Base-by-base conservation (phyloP, 208 protist genomes). In the Angomonas deanei region DNA sequence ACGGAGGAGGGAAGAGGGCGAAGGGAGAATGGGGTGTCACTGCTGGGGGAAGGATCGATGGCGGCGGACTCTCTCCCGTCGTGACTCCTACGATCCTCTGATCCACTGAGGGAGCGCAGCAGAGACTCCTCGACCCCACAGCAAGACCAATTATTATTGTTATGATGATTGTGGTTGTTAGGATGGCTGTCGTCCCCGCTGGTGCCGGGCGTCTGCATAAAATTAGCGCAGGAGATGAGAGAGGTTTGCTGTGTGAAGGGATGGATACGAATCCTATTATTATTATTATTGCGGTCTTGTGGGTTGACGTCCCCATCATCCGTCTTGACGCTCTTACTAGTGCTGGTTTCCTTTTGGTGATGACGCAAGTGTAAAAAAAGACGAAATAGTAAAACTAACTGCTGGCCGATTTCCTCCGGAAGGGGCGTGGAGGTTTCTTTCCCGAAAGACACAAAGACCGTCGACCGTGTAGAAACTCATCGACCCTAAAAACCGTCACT, bases 331-430 rank as follows among this genome's bases (percentile, higher is more conserved):
- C n/a, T n/a, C n/a, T n/a, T n/a, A n/a, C n/a, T n/a, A n/a, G n/a
- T n/a, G n/a, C n/a, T n/a, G n/a, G n/a, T n/a, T n/a, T n/a, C n/a
- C n/a, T n/a, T n/a, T 65, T 61, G 2, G 64, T 60, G 23, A 56
- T 72, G 56, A 53, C 88, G 86, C 10, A 92, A 66, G 3, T 78
- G 82, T 15, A 87, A 66, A 42, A 86, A 78, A 21, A 92, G 78
- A 10, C 80, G 79, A 61, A 82, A 89, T 32, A 92, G 67, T 19
- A 58, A 23, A 28, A 89, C 64, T 8, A 92, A 74, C 32, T 86
- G 74, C 39, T 72, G 70, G 2, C 81, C 85, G 4, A 83, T 67
- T 17, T 50, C 49, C 13, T 48, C 46, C 17, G 49, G 59, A 21
- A 78, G 64, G 1, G 10, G 13, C 11, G 48, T 2, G 54, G 36